These are phyloP conservation scores for Pholiota microspora DNA, from an alignment of 768 basidiomycete species.

Conservation along the genomic window DNA sequence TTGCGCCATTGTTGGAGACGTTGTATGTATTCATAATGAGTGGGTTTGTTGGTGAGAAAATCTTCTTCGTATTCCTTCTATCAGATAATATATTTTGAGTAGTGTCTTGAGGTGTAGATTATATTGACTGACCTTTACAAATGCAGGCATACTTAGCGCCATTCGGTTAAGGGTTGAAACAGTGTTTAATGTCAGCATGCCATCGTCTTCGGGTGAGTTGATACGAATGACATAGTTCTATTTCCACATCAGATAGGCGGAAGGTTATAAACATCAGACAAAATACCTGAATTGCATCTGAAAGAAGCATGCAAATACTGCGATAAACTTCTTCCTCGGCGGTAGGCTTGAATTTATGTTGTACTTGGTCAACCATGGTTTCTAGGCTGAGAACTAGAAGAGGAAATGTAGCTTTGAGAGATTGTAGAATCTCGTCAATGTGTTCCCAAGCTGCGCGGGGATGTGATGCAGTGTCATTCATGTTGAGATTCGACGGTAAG, in stretches of 20 bases:
- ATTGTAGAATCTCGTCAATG: conserved; percentile 90
- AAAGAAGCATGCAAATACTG: conserved; percentile 80
- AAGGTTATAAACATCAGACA: too few relatives aligned
- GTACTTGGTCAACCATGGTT: conserved; percentile 94
- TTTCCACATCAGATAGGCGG: too few relatives aligned
- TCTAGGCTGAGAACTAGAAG: conserved; percentile 93
- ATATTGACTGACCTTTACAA: conserved; percentile 48
- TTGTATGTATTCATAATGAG: conserved; percentile 83
- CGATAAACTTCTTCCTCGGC: conserved; percentile 95
- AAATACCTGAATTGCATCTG: conserved; percentile 79
- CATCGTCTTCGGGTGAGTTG: conserved; percentile 66
- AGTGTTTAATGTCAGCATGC: conserved; percentile 54
- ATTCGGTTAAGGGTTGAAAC: conserved; percentile 57
- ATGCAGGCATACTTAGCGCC: conserved; percentile 53
- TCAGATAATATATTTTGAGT: conserved; percentile 2
- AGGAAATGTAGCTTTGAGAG: conserved; percentile 94
- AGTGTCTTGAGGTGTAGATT: not conserved
- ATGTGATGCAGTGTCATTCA: conserved; percentile 18
- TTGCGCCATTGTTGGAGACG: conserved; percentile 93
- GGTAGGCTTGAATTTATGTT: conserved; percentile 81
- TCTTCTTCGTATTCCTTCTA: conserved; percentile 92
- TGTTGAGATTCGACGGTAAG: conserved; percentile 14
- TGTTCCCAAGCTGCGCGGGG: conserved; percentile 81
- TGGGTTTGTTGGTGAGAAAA: conserved; percentile 77
- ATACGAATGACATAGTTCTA: conserved; percentile 76